These are phyloP conservation scores for Apiotrichum laibachii DNA, from an alignment of 1,284 basidiomycete species.

Conservation along the genomic window DNA sequence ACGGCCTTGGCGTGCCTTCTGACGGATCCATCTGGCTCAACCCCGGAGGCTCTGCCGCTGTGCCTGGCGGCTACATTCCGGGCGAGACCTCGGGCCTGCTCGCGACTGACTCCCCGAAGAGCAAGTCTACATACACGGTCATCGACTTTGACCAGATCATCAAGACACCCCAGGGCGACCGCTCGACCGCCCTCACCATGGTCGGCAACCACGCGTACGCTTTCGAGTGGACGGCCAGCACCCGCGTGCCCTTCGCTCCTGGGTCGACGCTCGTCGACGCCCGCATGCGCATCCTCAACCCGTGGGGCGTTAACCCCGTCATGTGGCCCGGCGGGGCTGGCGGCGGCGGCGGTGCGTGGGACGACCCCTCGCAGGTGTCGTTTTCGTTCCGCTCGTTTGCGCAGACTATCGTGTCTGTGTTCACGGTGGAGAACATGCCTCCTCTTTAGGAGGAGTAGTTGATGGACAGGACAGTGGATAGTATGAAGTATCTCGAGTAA, in stretches of 20 bases:
- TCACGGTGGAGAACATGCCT: constrained; percentile 18
- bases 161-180: constrained; percentile 6
- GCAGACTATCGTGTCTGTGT: constrained; percentile 14
- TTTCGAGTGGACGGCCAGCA: constrained; percentile 11
- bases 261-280: neutral
- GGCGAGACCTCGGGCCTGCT: constrained; percentile 13
- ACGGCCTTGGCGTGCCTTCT: constrained; percentile 13
- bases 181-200: constrained; percentile 14
- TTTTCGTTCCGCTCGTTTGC: constrained; percentile 17
- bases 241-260: constrained; percentile 7
- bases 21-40: constrained; percentile 16
- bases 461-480: constrained; percentile 8
- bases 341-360: constrained; percentile 6
- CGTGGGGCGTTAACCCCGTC: constrained; percentile 24
- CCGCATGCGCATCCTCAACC: constrained; percentile 15
- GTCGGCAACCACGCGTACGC: constrained; percentile 22
- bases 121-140: constrained; percentile 14
- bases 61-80: neutral
- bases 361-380: constrained; percentile 12
- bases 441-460: constrained; percentile 7
- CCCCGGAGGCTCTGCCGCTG: constrained; percentile 7
- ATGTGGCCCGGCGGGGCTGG: constrained; percentile 11
- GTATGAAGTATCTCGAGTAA: neutral
- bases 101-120: constrained; percentile 10
- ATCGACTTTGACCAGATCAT: constrained; percentile 24